These are phyloP conservation scores for Backusella australiensis DNA, from an alignment of 192 early-diverging fungal species.

Conservation along the genomic window DNA sequence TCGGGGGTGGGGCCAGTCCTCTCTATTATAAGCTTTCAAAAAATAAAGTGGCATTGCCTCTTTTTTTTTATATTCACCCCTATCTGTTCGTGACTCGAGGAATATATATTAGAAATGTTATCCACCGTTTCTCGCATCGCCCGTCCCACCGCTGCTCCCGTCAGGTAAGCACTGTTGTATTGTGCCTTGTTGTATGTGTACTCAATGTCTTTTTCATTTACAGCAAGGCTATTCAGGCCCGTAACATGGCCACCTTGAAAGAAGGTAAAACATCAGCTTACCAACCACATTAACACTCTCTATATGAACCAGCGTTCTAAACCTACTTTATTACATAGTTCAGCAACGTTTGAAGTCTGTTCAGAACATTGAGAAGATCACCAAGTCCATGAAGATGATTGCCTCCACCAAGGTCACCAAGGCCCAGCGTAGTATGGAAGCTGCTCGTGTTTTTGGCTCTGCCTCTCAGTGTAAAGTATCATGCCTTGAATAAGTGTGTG, in stretches of 20 bases:
- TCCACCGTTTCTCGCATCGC: slow-evolving; percentile 37
- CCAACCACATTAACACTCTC: background rate
- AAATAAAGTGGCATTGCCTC: background rate
- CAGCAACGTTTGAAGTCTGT: slow-evolving; percentile 94
- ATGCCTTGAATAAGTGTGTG: background rate
- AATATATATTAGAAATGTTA: slow-evolving; percentile 19
- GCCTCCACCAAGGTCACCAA: slow-evolving; percentile 96
- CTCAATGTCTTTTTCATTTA: background rate
- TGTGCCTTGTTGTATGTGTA: background rate
- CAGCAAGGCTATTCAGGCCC: slow-evolving; percentile 68
- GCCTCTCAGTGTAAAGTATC: slow-evolving; percentile 56
- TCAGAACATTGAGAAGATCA: slow-evolving; percentile 98
- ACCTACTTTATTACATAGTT: slow-evolving; percentile 49
- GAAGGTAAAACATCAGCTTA: slow-evolving; percentile 65
- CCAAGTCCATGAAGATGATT: slow-evolving; percentile 99
- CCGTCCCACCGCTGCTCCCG: slow-evolving; percentile 36
- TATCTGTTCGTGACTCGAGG: slow-evolving; percentile 1
- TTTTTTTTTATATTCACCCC: slow-evolving; percentile 5
- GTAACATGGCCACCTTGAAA: slow-evolving; percentile 93
- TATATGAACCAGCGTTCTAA: background rate
- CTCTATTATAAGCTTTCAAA: slow-evolving; percentile 3
- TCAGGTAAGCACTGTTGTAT: slow-evolving; percentile 16
- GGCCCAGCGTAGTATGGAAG: slow-evolving; percentile 88
- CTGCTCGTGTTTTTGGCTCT: slow-evolving; percentile 74
- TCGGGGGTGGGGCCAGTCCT: slow-evolving; percentile 7